Evolutionary conservation across 2,329 filamentous ascomycete species (phyloP).

Genomic region (Coleophoma cylindrospora): DNA sequence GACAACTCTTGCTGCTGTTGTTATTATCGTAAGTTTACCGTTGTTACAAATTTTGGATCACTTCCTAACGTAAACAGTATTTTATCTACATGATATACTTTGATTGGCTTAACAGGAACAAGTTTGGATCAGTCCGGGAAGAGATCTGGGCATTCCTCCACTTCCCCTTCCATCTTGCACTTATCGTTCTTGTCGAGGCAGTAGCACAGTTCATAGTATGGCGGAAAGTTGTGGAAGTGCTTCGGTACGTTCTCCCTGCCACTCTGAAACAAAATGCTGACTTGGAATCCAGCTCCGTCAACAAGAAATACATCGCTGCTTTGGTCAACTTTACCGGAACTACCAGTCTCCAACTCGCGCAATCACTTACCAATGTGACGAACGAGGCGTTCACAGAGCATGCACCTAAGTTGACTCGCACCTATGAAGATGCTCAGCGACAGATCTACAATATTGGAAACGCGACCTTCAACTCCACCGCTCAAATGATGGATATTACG

Average conservation of each 20-base stretch:
- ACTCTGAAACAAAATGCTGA: neutral
- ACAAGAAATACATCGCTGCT: neutral
- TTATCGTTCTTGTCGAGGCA: conserved; percentile 50
- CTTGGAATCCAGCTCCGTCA: neutral
- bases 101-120: neutral
- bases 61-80: conserved; percentile 1
- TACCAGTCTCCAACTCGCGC: neutral
- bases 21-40: neutral
- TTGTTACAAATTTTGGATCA: neutral
- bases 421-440: conserved; percentile 2
- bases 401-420: conserved; percentile 5
- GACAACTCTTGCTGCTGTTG: neutral
- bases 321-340: neutral
- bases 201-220: conserved; percentile 3
- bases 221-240: neutral
- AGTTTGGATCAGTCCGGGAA: conserved; percentile 3
- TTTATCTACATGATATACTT: conserved; percentile 4
- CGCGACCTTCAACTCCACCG: conserved; percentile 6
- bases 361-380: neutral
- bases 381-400: conserved; percentile 1
- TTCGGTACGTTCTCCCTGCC: neutral
- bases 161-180: conserved; percentile 48
- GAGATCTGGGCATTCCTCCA: conserved; percentile 36
- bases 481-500: conserved; percentile 2
- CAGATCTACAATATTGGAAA: conserved; percentile 7